Evolutionary conservation across 495 filamentous ascomycete species (phyloP).

Genomic region (Choiromyces venosus): DNA sequence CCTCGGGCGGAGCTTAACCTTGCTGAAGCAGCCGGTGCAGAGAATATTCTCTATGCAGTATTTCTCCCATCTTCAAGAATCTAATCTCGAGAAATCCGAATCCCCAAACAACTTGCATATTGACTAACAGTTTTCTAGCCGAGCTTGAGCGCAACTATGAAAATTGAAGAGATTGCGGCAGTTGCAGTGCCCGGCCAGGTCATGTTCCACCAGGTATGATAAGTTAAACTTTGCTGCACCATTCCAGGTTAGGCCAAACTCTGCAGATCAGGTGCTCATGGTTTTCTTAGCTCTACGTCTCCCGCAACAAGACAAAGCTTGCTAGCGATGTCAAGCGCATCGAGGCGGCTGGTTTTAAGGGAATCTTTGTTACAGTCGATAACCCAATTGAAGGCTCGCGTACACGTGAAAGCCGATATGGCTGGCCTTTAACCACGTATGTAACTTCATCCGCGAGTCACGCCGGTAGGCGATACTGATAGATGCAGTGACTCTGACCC

Average conservation of each 20-base stretch:
- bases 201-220: slow-evolving; percentile 37
- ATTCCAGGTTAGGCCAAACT: not conserved
- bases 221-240: not conserved
- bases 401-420: slow-evolving; percentile 44
- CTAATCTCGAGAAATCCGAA: not conserved
- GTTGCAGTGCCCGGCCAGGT: slow-evolving; percentile 41
- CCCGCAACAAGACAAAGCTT: slow-evolving; percentile 43
- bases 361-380: slow-evolving; percentile 47
- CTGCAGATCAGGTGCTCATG: not conserved
- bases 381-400: slow-evolving; percentile 45
- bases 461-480: slow-evolving; percentile 4
- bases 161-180: slow-evolving; percentile 44
- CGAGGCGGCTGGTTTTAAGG: slow-evolving; percentile 42
- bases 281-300: slow-evolving; percentile 40
- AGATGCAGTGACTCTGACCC: not conserved
- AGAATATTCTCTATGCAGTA: slow-evolving; percentile 44
- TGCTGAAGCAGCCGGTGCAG: slow-evolving; percentile 41
- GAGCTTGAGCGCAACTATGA: slow-evolving; percentile 30
- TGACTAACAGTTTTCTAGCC: not conserved
- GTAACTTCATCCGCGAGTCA: slow-evolving; percentile 10
- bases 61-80: not conserved
- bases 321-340: slow-evolving; percentile 40
- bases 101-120: not conserved
- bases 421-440: slow-evolving; percentile 40
- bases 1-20: slow-evolving; percentile 44